Percentiles rank a stretch among this genome's conserved stretches.
Conservation (phyloP, 2,329 filamentous ascomycete species). For the Diaporthe ilicicola region DNA sequence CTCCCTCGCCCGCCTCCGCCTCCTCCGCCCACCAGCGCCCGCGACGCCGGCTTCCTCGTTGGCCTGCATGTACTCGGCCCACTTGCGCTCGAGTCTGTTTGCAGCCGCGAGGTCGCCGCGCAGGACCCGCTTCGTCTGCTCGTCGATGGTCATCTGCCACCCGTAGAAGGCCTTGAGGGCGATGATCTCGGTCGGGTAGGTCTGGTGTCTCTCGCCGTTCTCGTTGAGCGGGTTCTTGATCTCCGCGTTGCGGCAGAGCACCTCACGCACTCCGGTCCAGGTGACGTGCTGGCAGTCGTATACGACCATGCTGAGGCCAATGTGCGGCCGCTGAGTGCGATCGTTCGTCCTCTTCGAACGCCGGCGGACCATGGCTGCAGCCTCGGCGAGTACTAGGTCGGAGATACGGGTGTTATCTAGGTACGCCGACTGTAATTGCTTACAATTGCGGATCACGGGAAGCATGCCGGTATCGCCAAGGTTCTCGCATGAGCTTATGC, state of each 20-base stretch:
- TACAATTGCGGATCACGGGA: constrained; percentile 80
- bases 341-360: constrained; percentile 61
- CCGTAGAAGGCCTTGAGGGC: constrained; percentile 93
- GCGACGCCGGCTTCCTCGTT: constrained; percentile 81
- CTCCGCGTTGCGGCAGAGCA: constrained; percentile 85
- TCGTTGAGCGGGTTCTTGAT: constrained; percentile 59
- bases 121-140: constrained; percentile 88
- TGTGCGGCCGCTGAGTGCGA: constrained; percentile 52
- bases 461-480: constrained; percentile 86
- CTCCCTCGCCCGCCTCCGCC: constrained; percentile 81
- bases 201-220: constrained; percentile 32
- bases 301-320: constrained; percentile 79
- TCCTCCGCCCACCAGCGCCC: constrained; percentile 72
- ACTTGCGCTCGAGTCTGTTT: constrained; percentile 83
- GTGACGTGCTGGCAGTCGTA: constrained; percentile 94
- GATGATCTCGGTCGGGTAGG: constrained; percentile 82
- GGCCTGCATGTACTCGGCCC: constrained; percentile 94
- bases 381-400: constrained; percentile 85
- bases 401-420: constrained; percentile 95
- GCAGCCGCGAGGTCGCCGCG: constrained; percentile 79
- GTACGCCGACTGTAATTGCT: constrained; percentile 74
- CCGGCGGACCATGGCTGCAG: constrained; percentile 78
- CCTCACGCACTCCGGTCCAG: constrained; percentile 89
- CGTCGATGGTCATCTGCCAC: constrained; percentile 93
- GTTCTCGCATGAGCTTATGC: constrained; percentile 88